Percentiles rank a stretch among this genome's conserved stretches.
Evolutionary conservation across 2,329 filamentous ascomycete species (phyloP).

Genomic region (Verticillium tricorpus): DNA sequence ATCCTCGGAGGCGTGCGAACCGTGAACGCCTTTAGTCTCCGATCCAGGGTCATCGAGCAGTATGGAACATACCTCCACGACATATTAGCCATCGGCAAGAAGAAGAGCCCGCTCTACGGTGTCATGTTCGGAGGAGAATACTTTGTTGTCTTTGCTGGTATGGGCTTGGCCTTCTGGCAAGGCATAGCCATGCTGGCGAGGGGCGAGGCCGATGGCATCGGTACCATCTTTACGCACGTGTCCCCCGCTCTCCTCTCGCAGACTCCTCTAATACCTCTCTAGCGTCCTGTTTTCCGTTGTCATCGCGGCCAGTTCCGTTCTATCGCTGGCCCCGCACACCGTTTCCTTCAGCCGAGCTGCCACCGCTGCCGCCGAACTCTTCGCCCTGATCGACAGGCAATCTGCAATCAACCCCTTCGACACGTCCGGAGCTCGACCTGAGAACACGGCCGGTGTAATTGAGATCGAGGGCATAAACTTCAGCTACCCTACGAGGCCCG

Average conservation of each 20-base stretch:
- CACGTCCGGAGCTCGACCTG: conserved; percentile 9
- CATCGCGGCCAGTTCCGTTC: conserved; percentile 16
- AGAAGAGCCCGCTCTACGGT: conserved; percentile 20
- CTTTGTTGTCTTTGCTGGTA: conserved; percentile 30
- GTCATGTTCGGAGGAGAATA: conserved; percentile 28
- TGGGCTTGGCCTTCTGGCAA: conserved; percentile 16
- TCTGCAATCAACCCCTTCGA: conserved; percentile 18
- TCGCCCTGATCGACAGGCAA: conserved; percentile 16
- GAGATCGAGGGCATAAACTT: conserved; percentile 25
- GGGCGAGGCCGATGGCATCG: conserved; percentile 8
- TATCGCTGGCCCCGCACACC: conserved; percentile 13
- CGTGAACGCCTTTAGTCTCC: conserved; percentile 12
- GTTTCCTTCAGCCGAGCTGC: conserved; percentile 14
- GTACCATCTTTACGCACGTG: conserved; percentile 12
- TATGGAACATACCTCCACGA: conserved; percentile 5
- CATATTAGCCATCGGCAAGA: conserved; percentile 21
- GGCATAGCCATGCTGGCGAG: conserved; percentile 31
- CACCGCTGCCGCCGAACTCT: conserved; percentile 15
- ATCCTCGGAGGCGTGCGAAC: conserved; percentile 10
- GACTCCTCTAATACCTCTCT: conserved; percentile 20
- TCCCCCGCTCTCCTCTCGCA: not conserved
- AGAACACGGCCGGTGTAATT: conserved; percentile 14
- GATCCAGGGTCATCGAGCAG: conserved; percentile 8
- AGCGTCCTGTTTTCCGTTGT: conserved; percentile 21
- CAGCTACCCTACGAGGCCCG: conserved; percentile 29